Evolutionary conservation across 1,139 yeast genomes (phyloP).

Genomic region (Hemisphaericaspora xylanilytica): DNA sequence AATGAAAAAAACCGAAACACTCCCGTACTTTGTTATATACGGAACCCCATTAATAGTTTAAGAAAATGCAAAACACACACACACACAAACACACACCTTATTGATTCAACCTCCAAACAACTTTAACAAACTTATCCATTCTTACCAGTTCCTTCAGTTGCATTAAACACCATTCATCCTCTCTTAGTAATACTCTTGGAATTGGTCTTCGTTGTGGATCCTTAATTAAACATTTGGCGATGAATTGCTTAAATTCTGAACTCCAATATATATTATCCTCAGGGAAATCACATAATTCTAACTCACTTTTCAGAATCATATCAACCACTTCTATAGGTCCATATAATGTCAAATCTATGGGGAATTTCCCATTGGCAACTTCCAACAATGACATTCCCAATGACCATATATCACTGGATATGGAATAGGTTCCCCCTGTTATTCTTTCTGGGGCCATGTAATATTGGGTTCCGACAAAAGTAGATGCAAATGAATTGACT

Average conservation of each 20-base stretch:
- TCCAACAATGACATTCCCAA: slow-evolving; percentile 87
- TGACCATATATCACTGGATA: slow-evolving; percentile 96
- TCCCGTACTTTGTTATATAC: too few relatives aligned
- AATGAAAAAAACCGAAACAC: too few relatives aligned
- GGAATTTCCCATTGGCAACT: slow-evolving; percentile 87
- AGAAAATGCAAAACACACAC: neutral
- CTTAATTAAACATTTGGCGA: slow-evolving; percentile 77
- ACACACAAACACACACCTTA: slow-evolving; percentile 1
- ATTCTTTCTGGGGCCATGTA: slow-evolving; percentile 99
- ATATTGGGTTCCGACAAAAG: slow-evolving; percentile 95
- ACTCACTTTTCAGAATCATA: slow-evolving; percentile 78
- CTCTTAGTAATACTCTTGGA: slow-evolving; percentile 78
- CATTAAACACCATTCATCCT: slow-evolving; percentile 14
- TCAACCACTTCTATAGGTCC: slow-evolving; percentile 86
- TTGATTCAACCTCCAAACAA: slow-evolving; percentile 60
- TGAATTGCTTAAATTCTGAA: slow-evolving; percentile 75
- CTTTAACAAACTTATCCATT: slow-evolving; percentile 82
- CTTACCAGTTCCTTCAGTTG: slow-evolving; percentile 46
- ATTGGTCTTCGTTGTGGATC: slow-evolving; percentile 80
- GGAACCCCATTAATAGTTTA: too few relatives aligned
- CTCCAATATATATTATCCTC: slow-evolving; percentile 79
- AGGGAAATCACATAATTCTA: slow-evolving; percentile 73
- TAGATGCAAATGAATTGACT: slow-evolving; percentile 89
- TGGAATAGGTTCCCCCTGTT: slow-evolving; percentile 91
- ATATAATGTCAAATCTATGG: slow-evolving; percentile 40